These are phyloP conservation scores for Flaveria floridana DNA, from an alignment of 140 eudicot genomes.

Conservation along the genomic window DNA sequence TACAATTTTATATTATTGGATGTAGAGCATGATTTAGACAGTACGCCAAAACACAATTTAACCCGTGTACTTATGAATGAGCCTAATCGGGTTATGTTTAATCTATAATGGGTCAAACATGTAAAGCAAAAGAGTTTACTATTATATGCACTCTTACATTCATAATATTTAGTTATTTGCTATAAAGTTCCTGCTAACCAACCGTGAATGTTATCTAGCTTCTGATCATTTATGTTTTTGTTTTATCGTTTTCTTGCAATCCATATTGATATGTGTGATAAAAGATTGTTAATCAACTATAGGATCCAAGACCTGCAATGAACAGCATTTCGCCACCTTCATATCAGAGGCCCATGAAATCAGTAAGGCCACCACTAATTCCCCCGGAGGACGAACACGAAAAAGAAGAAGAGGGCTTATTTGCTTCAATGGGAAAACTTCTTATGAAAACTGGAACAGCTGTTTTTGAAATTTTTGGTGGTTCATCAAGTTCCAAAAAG, in stretches of 20 bases:
- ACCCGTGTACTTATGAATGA: background rate
- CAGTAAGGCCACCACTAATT: slow-evolving; percentile 63
- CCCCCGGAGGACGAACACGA: slow-evolving; percentile 67
- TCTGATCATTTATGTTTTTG: background rate
- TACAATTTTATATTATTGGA: background rate
- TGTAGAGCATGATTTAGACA: too few relatives aligned
- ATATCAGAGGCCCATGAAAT: slow-evolving; percentile 47
- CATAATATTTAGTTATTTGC: too few relatives aligned
- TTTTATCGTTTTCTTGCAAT: background rate
- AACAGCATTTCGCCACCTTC: slow-evolving; percentile 46
- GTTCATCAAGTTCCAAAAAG: slow-evolving; percentile 43
- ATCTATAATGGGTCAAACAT: background rate
- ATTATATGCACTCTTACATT: too few relatives aligned
- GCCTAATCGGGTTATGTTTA: background rate
- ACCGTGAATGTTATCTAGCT: background rate
- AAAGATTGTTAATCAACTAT: background rate
- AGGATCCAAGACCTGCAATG: slow-evolving; percentile 49
- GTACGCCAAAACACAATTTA: background rate
- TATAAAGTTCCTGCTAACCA: background rate
- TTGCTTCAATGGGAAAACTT: slow-evolving; percentile 58
- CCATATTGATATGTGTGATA: background rate
- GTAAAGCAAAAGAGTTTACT: background rate
- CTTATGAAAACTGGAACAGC: slow-evolving; percentile 53
- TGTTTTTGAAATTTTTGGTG: slow-evolving; percentile 47
- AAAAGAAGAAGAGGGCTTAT: slow-evolving; percentile 64